Conservation (phyloP, 352 stramenopile genomes). For the Phytophthora citrophthora region DNA sequence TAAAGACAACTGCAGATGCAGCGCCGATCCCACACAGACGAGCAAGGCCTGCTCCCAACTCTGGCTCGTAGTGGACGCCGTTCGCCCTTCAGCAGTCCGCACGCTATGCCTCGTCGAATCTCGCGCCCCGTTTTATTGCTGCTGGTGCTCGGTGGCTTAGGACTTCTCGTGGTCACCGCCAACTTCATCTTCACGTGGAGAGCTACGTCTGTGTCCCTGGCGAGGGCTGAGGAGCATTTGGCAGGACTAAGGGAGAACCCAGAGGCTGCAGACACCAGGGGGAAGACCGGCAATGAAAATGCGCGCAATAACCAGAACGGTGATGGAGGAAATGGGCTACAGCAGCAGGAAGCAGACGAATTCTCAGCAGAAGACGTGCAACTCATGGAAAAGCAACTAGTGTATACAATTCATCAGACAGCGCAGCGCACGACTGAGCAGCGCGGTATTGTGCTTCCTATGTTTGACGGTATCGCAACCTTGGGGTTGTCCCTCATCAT, state of each 20-base stretch:
- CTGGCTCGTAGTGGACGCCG: conserved; percentile 22
- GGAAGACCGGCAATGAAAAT: background rate
- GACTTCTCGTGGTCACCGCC: conserved; percentile 29
- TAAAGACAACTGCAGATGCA: conserved; percentile 19
- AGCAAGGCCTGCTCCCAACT: conserved; percentile 28
- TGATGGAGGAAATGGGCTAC: background rate
- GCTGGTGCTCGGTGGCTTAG: conserved; percentile 23
- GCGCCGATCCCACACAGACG: conserved; percentile 27
- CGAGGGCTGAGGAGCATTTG: conserved; percentile 21
- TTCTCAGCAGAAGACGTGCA: conserved; percentile 29
- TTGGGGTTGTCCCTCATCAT: conserved; percentile 66
- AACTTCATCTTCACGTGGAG: conserved; percentile 43
- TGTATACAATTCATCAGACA: conserved; percentile 39
- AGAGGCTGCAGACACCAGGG: background rate
- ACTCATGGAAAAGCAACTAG: conserved; percentile 39
- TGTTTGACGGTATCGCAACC: conserved; percentile 57
- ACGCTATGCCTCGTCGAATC: conserved; percentile 25
- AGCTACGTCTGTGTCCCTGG: conserved; percentile 17
- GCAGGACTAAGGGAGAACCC: conserved; percentile 12
- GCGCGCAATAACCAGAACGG: background rate
- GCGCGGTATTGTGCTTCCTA: conserved; percentile 65
- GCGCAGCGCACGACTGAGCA: conserved; percentile 35
- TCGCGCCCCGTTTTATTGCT: conserved; percentile 22
- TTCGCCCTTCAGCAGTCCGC: conserved; percentile 28
- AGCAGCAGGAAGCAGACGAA: conserved; percentile 2